A percentile compares a stretch with the other conserved stretches of the same genome.
phyloP scores from a whole-genome alignment of 441 rosid genomes.

The Jatropha multifida region DNA sequence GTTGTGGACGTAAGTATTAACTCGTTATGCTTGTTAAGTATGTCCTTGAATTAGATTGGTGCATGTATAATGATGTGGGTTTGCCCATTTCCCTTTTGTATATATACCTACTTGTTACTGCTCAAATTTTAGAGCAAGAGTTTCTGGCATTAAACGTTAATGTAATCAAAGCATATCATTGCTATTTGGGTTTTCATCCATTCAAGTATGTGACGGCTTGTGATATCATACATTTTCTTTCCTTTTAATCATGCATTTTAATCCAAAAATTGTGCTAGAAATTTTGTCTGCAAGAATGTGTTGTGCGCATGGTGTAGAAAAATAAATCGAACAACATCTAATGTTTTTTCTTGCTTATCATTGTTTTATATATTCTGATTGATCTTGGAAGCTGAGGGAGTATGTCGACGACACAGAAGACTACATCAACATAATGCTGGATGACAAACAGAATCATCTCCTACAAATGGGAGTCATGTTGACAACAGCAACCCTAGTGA shows the following conservation, averaged over 20 bases:
- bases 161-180: background rate
- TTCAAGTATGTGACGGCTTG: background rate
- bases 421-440: slow-evolving; percentile 88
- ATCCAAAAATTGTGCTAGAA: background rate
- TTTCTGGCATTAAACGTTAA: background rate
- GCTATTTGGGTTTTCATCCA: background rate
- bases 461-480: slow-evolving; percentile 84
- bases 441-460: slow-evolving; percentile 87
- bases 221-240: background rate
- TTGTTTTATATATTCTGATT: slow-evolving; percentile 12
- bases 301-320: background rate
- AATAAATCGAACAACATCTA: too few relatives aligned
- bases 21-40: background rate
- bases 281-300: background rate
- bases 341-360: too few relatives aligned
- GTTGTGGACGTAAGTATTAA: background rate
- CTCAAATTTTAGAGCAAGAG: background rate
- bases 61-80: background rate
- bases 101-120: background rate
- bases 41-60: background rate
- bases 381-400: slow-evolving; percentile 62
- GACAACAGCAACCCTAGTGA: slow-evolving; percentile 68
- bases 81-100: background rate
- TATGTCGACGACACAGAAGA: slow-evolving; percentile 89
- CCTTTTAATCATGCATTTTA: too few relatives aligned